Evolutionary conservation across 1,284 basidiomycete genomes (phyloP), one percentile per base, ranked within the genome.

Genomic region (Stereum hirsutum): DNA sequence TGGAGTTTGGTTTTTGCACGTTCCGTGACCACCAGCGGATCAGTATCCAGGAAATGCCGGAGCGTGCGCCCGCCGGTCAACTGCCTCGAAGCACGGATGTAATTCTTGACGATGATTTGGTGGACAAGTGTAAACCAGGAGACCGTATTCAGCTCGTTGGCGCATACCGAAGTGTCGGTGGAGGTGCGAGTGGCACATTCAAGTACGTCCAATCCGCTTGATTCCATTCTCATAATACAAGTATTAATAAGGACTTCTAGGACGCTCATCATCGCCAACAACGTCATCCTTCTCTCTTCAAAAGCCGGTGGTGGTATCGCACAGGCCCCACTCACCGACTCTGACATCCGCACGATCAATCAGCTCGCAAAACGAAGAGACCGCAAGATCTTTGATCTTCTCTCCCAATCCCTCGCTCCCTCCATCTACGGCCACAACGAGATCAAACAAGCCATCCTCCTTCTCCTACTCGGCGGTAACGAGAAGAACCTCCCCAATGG

Each of bases 31-130:
- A 98, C 65, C 96, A 99, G 65, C 82, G 91, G 52, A 91, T 99
- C 58, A 92, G 85, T 58, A 97, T 99, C 49, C 96, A 99, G 64
- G 96, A 99, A 61, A 99, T 99, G 95, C 96, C 96, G 1, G 96
- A 99, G 65, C 81, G 95, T 12, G 94, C 96, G 6, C 96, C 96
- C 15, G 87, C 96, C 17, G 96, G 96, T 23, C 95, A 99, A 63
- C 72, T 99, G 35, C 96, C 96, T 33, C 76, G 96, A 32, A 93
- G 91, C 56, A 89, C 94, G 34, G 96, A 99, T 59, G 86, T 99
- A 40, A 91, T 98, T 33, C 69, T 99, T 54, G 92, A 97, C 52
- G 95, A 98, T 55, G 96, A 99, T 62, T 69, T 99, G 44, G 96
- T 99, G 30, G 96, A 99, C 64, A 84, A 78, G 56, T 97, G 93